Evolutionary conservation across 345 rosid species (phyloP).

Genomic region (Noccaea caerulescens): DNA sequence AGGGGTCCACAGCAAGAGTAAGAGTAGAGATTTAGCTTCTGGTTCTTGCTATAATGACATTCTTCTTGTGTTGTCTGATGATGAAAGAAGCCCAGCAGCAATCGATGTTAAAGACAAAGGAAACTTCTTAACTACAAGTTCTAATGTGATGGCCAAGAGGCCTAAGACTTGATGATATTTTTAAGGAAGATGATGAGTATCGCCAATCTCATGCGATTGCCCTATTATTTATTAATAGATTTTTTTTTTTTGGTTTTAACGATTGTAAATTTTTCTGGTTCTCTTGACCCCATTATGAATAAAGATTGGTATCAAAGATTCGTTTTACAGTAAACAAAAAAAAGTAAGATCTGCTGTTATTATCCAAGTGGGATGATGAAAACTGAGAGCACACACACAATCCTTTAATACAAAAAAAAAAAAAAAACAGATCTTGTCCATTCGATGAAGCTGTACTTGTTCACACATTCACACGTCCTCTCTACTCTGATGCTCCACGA

Average conservation of each 20-base stretch:
- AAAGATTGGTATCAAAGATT: background rate
- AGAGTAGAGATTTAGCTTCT: conserved; percentile 9
- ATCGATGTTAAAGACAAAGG: conserved; percentile 13
- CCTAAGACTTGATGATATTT: conserved; percentile 10
- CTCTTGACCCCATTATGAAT: background rate
- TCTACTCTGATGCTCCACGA: conserved; percentile 53
- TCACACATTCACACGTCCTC: conserved; percentile 34
- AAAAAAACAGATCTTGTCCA: background rate
- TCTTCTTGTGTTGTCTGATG: conserved; percentile 43
- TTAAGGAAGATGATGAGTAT: background rate
- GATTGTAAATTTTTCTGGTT: background rate
- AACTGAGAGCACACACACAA: conserved; percentile 35
- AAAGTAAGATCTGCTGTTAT: background rate
- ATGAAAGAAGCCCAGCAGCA: conserved; percentile 35
- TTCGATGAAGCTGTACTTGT: conserved; percentile 27
- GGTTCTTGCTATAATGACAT: conserved; percentile 18
- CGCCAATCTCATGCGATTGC: conserved; percentile 16
- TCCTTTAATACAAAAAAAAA: conserved; percentile 16
- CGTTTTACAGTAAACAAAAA: background rate
- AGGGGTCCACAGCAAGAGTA: conserved; percentile 17
- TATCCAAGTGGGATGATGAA: conserved; percentile 30
- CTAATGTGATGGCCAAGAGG: conserved; percentile 34
- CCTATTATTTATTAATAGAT: background rate
- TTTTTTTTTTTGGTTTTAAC: background rate
- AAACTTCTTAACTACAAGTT: conserved; percentile 1